A percentile compares a stretch with the other conserved stretches of the same genome.
Evolutionary conservation across 2,329 filamentous ascomycete species (phyloP).

Genomic region (Fusarium setosum): DNA sequence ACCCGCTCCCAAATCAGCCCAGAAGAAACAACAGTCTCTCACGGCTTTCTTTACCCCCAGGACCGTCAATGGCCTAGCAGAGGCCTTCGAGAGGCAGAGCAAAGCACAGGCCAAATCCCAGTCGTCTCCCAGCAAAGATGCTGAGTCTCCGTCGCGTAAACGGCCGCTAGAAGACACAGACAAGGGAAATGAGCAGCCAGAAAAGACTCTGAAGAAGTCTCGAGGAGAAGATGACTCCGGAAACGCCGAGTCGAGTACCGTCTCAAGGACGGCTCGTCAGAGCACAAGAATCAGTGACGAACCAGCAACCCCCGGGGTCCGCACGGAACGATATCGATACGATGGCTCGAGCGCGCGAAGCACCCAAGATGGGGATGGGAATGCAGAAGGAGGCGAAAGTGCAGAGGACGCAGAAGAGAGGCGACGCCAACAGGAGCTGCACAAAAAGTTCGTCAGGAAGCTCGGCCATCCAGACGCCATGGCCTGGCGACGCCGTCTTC

Average conservation of each 20-base stretch:
- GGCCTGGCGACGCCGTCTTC: slow-evolving; percentile 70
- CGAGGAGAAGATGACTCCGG: slow-evolving; percentile 56
- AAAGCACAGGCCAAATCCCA: slow-evolving; percentile 40
- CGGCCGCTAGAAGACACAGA: slow-evolving; percentile 61
- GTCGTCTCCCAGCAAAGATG: slow-evolving; percentile 40
- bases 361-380: slow-evolving; percentile 40
- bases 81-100: slow-evolving; percentile 49
- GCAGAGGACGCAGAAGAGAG: slow-evolving; percentile 63
- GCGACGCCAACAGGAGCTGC: slow-evolving; percentile 76
- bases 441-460: slow-evolving; percentile 89
- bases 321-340: slow-evolving; percentile 66
- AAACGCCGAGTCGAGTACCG: slow-evolving; percentile 45
- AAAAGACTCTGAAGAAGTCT: slow-evolving; percentile 57
- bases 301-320: slow-evolving; percentile 43
- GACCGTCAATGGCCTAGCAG: slow-evolving; percentile 59
- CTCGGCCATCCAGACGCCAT: slow-evolving; percentile 88
- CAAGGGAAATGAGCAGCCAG: slow-evolving; percentile 54
- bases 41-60: slow-evolving; percentile 86
- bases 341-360: slow-evolving; percentile 55
- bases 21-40: slow-evolving; percentile 82
- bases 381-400: slow-evolving; percentile 38
- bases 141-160: slow-evolving; percentile 55
- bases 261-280: slow-evolving; percentile 35
- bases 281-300: slow-evolving; percentile 10
- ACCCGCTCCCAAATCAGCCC: slow-evolving; percentile 52